Evolutionary conservation across 129 eudicot genomes (phyloP).

Genomic region (Smallanthus sonchifolius): DNA sequence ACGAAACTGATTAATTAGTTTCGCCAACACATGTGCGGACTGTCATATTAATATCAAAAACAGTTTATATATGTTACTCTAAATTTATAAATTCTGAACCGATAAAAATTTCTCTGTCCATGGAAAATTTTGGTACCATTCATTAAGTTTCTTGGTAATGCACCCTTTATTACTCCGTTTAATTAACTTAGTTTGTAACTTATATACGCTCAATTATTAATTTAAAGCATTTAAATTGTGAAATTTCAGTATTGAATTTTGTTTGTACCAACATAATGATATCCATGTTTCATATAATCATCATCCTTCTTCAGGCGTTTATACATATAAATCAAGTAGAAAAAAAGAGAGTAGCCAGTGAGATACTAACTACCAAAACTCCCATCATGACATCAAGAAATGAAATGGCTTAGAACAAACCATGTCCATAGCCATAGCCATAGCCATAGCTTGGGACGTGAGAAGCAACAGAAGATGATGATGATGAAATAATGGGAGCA

Average conservation of each 20-base stretch:
- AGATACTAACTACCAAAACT: slow-evolving; percentile 19
- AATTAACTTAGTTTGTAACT: slow-evolving; percentile 6
- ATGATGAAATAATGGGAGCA: background rate
- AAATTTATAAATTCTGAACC: too few species aligned
- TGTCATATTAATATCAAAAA: too few species aligned
- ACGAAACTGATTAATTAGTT: too few species aligned
- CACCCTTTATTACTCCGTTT: background rate
- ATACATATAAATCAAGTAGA: slow-evolving; percentile 6
- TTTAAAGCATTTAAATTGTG: slow-evolving; percentile 16
- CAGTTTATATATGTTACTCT: too few species aligned
- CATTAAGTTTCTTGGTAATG: background rate
- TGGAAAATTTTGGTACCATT: background rate
- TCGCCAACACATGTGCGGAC: too few species aligned
- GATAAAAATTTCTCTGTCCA: too few species aligned
- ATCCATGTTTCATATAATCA: background rate
- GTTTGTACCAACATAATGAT: background rate
- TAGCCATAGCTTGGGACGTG: slow-evolving; percentile 22
- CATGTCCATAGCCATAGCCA: slow-evolving; percentile 34
- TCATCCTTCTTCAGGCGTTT: background rate
- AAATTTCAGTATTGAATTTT: background rate
- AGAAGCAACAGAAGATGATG: slow-evolving; percentile 17
- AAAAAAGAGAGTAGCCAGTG: background rate
- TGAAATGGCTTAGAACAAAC: background rate
- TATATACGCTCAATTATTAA: background rate
- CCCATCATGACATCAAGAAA: background rate